Percentiles rank a stretch among this genome's conserved stretches.
Conservation (phyloP, 306 rosid genomes). For the Vicia sativa region DNA sequence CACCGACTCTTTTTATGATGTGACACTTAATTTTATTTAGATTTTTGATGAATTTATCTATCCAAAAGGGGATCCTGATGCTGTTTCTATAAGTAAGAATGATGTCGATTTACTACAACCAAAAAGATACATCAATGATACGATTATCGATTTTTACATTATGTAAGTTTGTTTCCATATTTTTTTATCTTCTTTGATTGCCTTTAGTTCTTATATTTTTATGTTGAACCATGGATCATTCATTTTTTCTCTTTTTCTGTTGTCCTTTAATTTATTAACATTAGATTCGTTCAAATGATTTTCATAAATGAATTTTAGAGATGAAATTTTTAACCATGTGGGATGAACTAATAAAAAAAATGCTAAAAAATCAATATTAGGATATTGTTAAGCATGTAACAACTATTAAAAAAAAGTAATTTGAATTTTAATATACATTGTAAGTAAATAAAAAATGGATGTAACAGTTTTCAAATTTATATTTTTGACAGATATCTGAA, state of each 20-base stretch:
- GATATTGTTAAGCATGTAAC: neutral
- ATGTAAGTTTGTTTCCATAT: conserved; percentile 51
- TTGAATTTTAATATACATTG: neutral
- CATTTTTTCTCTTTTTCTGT: neutral
- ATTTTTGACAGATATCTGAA: conserved; percentile 65
- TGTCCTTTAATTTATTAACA: neutral
- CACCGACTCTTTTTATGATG: too few species aligned
- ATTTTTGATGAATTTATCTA: conserved; percentile 67
- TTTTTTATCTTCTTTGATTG: conserved; percentile 4
- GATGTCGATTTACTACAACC: conserved; percentile 83
- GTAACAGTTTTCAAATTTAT: conserved; percentile 6
- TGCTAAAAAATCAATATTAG: neutral
- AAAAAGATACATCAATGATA: conserved; percentile 76
- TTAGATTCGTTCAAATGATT: conserved; percentile 4
- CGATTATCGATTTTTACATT: conserved; percentile 79
- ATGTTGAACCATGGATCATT: neutral
- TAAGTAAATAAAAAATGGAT: neutral
- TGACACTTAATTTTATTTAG: conserved; percentile 9
- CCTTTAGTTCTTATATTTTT: neutral
- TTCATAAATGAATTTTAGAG: conserved; percentile 7
- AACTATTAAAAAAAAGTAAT: neutral
- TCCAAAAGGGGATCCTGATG: conserved; percentile 82
- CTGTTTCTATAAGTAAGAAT: conserved; percentile 66
- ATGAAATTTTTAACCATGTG: conserved; percentile 11
- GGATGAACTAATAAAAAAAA: neutral